Evolutionary conservation across 2,329 filamentous ascomycete genomes (phyloP), one percentile per base, ranked within the genome.

Genomic region (Rutstroemia sp.): DNA sequence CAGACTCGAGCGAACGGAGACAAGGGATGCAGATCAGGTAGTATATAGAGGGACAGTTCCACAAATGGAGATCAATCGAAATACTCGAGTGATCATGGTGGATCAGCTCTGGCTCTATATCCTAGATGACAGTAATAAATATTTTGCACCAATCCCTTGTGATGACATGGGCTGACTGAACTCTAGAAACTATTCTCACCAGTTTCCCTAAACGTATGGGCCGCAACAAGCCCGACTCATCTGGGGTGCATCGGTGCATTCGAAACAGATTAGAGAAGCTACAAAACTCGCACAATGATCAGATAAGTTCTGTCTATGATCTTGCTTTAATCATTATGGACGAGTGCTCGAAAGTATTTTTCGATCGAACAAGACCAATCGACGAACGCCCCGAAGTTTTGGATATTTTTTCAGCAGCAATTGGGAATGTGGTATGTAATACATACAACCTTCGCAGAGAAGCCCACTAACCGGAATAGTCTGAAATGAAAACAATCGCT

Each of bases 21-120:
- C 61, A 0, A 61, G 74, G 16, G 75, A 78, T 42, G 39, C 18
- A 25, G 62, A 65, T 48, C 62, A 65, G 41, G 63, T 66, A 8
- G 63, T 66, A 1, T 65, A 58, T 57, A 54, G 63, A n/a, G 63
- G 56, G 16, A 65, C 63, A 1, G 44, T 53, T 4, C 54, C 14
- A 45, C 51, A 45, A 14, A 55, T 23, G 38, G 59, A 54, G 41
- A 55, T 52, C 4, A 12, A 21, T 19, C 60, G 47, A 18, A 59
- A 45, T 12, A 46, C 61, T 4, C 52, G 60, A 8, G 57, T 75
- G 0, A 58, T 75, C 7, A 76, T 75, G 73, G 72, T 74, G 4
- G 74, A 75, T 48, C 73, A 75, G 45, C 63, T 75, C 0, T 76
- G 74, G 73, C 65, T 76, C 63, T 75, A 71, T 66, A 68, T 75